Conservation (phyloP, 2,329 filamentous ascomycete species). For the Xylaria sp. region DNA sequence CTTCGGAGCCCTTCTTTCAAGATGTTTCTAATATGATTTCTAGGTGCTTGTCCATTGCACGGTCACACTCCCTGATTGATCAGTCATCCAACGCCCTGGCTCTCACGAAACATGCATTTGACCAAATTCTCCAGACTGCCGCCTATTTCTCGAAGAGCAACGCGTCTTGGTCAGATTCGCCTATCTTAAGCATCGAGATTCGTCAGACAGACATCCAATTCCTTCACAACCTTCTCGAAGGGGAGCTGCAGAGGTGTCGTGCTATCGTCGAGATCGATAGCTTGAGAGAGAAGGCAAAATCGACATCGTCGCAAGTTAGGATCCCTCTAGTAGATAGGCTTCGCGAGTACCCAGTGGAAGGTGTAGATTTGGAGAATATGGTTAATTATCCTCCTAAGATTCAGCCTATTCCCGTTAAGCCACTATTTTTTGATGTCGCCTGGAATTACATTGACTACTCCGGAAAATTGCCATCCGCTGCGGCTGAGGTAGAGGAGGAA, state of each 20-base stretch:
- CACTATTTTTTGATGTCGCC: slow-evolving; percentile 92
- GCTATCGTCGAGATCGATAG: slow-evolving; percentile 84
- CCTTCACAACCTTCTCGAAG: slow-evolving; percentile 67
- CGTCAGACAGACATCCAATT: slow-evolving; percentile 61
- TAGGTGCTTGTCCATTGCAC: slow-evolving; percentile 81
- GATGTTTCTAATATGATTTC: slow-evolving; percentile 27
- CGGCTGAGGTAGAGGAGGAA: slow-evolving; percentile 38
- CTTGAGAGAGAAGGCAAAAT: slow-evolving; percentile 55
- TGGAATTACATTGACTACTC: slow-evolving; percentile 98
- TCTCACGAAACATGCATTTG: slow-evolving; percentile 74
- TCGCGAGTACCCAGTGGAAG: slow-evolving; percentile 72
- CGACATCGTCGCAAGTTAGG: slow-evolving; percentile 51
- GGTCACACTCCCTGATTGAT: slow-evolving; percentile 78
- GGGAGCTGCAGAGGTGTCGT: slow-evolving; percentile 79
- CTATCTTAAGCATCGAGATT: slow-evolving; percentile 72
- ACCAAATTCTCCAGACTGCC: slow-evolving; percentile 61
- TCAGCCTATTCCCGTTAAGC: slow-evolving; percentile 86
- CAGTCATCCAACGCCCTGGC: slow-evolving; percentile 82
- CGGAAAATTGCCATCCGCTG: slow-evolving; percentile 53
- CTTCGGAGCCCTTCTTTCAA: neutral
- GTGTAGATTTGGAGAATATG: slow-evolving; percentile 77
- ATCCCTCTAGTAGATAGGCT: slow-evolving; percentile 75
- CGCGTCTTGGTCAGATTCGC: slow-evolving; percentile 43
- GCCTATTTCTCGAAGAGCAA: slow-evolving; percentile 50
- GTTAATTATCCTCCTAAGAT: slow-evolving; percentile 87